A percentile compares a stretch with the other conserved stretches of the same genome.
Evolutionary conservation across 179 eudicot species (phyloP).

Genomic region (Amaranthus tricolor): DNA sequence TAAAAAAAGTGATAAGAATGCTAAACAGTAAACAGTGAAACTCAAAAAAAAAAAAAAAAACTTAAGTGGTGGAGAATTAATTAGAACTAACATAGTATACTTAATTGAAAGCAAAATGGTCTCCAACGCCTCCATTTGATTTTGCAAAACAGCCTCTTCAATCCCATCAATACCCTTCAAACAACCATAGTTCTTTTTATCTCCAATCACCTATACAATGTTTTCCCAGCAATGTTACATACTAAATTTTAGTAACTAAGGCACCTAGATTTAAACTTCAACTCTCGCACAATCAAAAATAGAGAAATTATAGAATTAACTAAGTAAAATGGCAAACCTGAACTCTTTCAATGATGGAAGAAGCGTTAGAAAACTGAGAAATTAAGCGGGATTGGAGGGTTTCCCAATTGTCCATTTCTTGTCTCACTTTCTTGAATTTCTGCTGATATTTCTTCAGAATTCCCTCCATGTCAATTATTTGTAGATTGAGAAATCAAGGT

Average conservation of each 20-base stretch:
- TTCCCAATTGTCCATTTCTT: slow-evolving; percentile 64
- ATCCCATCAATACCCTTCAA: slow-evolving; percentile 64
- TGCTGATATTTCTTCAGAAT: slow-evolving; percentile 66
- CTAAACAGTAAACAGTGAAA: not conserved
- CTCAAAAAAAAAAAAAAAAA: not conserved
- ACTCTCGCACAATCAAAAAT: not conserved
- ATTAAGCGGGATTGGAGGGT: slow-evolving; percentile 58
- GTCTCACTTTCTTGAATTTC: slow-evolving; percentile 50
- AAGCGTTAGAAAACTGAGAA: slow-evolving; percentile 64
- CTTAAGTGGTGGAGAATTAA: not conserved
- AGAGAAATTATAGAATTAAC: not conserved
- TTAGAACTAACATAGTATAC: slow-evolving; percentile 53
- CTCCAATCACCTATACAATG: slow-evolving; percentile 48
- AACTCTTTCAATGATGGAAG: slow-evolving; percentile 57
- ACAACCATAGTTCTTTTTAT: slow-evolving; percentile 58
- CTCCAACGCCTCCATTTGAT: slow-evolving; percentile 77
- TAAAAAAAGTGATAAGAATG: not conserved
- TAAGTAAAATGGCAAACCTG: slow-evolving; percentile 33
- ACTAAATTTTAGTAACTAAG: not conserved
- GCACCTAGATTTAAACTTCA: not conserved
- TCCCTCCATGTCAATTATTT: slow-evolving; percentile 43
- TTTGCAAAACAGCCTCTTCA: slow-evolving; percentile 46
- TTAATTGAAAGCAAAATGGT: slow-evolving; percentile 49
- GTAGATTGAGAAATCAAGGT: not conserved
- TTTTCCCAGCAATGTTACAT: not conserved